phyloP scores from a whole-genome alignment of 768 basidiomycete genomes.

The Lactifluus pinguis region DNA sequence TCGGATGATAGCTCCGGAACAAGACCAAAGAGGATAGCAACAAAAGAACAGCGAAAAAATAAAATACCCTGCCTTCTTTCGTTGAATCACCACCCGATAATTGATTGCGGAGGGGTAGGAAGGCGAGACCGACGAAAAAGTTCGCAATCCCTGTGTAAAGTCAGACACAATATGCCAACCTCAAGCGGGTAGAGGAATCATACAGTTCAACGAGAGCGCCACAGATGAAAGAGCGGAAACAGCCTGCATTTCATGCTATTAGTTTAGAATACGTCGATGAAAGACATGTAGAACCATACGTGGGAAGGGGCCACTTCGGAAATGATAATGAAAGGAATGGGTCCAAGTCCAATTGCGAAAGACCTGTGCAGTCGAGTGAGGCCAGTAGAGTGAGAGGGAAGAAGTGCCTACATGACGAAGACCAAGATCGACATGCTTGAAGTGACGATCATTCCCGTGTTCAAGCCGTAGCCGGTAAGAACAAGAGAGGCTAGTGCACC shows the following conservation, averaged over 20 bases:
- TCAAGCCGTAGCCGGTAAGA: conserved; percentile 61
- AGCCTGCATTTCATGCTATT: conserved; percentile 16
- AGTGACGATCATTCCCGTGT: conserved; percentile 47
- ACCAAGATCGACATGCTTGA: conserved; percentile 67
- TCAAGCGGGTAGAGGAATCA: background rate
- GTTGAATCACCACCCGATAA: conserved; percentile 49
- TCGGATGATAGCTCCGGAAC: conserved; percentile 25
- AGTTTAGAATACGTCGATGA: background rate
- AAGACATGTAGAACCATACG: conserved; percentile 35
- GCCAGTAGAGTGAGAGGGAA: background rate
- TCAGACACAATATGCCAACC: background rate
- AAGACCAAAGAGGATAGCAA: conserved; percentile 25
- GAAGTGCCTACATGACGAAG: conserved; percentile 61
- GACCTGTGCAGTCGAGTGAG: conserved; percentile 38
- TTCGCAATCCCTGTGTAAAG: conserved; percentile 62
- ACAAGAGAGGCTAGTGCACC: conserved; percentile 61
- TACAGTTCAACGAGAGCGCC: conserved; percentile 24
- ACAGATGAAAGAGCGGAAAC: conserved; percentile 24
- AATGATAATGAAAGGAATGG: conserved; percentile 87
- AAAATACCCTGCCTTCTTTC: conserved; percentile 86
- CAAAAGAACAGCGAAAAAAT: conserved; percentile 63
- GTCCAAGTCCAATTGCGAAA: conserved; percentile 85
- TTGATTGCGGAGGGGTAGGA: conserved; percentile 73
- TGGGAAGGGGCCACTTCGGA: conserved; percentile 79
- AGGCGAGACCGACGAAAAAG: conserved; percentile 75